Conservation (phyloP, 345 rosid genomes). For the Pugionium cornutum region DNA sequence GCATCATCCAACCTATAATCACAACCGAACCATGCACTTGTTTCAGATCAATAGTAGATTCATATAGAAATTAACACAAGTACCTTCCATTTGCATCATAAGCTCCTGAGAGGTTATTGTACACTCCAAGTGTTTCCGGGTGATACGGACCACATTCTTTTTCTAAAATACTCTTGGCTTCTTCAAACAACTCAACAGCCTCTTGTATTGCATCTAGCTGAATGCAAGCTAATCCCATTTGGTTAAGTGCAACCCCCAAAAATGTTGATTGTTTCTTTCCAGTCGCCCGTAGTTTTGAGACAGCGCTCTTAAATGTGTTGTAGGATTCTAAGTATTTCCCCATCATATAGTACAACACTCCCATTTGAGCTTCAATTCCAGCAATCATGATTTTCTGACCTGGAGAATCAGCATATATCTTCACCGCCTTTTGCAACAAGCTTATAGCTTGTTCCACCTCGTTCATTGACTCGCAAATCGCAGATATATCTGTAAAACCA, state of each 20-base stretch:
- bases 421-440: conserved; percentile 75
- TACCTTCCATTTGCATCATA: conserved; percentile 96
- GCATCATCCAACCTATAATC: conserved; percentile 81
- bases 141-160: conserved; percentile 80
- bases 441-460: conserved; percentile 70
- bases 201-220: conserved; percentile 67
- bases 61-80: conserved; percentile 21
- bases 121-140: conserved; percentile 85
- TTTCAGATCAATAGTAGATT: not conserved
- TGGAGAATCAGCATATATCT: conserved; percentile 64
- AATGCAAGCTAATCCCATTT: conserved; percentile 91
- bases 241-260: conserved; percentile 87
- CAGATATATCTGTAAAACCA: conserved; percentile 80
- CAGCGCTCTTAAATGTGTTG: conserved; percentile 58
- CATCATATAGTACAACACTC: conserved; percentile 84
- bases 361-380: conserved; percentile 94
- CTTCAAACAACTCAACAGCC: conserved; percentile 83
- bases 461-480: conserved; percentile 85
- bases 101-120: conserved; percentile 91
- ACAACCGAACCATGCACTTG: conserved; percentile 16
- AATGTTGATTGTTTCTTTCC: conserved; percentile 84
- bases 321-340: conserved; percentile 80
- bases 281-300: conserved; percentile 62
- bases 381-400: conserved; percentile 77
- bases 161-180: conserved; percentile 69